Evolutionary conservation across 768 basidiomycete genomes (phyloP), one percentile per base, ranked within the genome.

Genomic region (Strobilomyces dryophilus): DNA sequence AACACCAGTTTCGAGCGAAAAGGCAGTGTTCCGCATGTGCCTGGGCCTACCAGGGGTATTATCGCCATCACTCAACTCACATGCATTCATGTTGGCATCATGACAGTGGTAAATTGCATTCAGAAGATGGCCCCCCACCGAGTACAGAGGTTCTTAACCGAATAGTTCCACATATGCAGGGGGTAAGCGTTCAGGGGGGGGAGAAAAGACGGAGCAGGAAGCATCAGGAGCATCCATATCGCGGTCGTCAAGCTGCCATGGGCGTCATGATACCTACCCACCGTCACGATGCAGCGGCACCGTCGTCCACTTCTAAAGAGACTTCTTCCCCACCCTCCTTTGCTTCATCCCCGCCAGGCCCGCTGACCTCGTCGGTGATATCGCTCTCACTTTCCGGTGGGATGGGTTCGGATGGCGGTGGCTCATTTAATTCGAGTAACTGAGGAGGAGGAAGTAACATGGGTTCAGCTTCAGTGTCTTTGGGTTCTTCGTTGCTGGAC

Each of bases 331-430:
- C 61, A 37, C 37, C 51, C 40, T 32, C 50, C 41, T 8, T 52
- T 44, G 48, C 43, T 53, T 67, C 61, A 59, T 69, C 47, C 32
- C 50, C 57, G 46, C 50, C 65, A 49, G 31, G 40, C 40, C 35
- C 62, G 50, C 43, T 54, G 41, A 47, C 62, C 49, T 71, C 67
- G 39, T 71, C 69, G 55, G 67, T 65, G 60, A 69, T 71, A 64
- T 71, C 67, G 58, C 69, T 65, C 52, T 67, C 66, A 49, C 59
- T 70, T 54, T 69, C 67, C 50, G 67, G 67, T 0, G 65, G 67
- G 37, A 69, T 58, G 10, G 69, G 67, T 36, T 69, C 67, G 39
- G 69, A 67, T 26, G 67, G 63, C 12, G 62, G 63, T 41, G 67
- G 69, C 26, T 67, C 69, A 39, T 47, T 67, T 51, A 71, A 51